Evolutionary conservation across 768 basidiomycete genomes (phyloP).

Genomic region (Mycena venus): DNA sequence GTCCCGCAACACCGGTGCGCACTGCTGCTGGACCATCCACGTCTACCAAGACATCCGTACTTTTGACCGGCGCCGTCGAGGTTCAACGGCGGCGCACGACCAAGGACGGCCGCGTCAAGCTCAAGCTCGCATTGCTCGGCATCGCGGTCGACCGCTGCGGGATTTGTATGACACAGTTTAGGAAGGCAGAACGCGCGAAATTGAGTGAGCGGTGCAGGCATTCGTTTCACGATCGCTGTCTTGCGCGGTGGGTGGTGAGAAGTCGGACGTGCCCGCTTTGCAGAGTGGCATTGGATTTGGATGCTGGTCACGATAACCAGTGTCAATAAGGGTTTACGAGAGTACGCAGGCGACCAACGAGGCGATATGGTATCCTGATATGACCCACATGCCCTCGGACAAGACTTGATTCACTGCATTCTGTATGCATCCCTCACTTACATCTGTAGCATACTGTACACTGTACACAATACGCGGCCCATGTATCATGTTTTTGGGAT

Average conservation of each 20-base stretch:
- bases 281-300: slow-evolving; percentile 23
- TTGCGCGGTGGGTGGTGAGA: slow-evolving; percentile 35
- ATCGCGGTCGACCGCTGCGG: slow-evolving; percentile 77
- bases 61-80: slow-evolving; percentile 57
- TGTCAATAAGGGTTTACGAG: too few species aligned
- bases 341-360: too few species aligned
- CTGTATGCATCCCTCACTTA: not conserved
- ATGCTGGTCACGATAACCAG: not conserved
- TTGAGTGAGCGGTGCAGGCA: slow-evolving; percentile 73
- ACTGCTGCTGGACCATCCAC: not conserved
- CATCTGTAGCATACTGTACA: slow-evolving; percentile 26
- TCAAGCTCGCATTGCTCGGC: slow-evolving; percentile 77
- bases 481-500: not conserved
- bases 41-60: slow-evolving; percentile 29
- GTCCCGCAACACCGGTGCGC: slow-evolving; percentile 56
- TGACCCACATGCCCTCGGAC: not conserved
- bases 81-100: slow-evolving; percentile 71
- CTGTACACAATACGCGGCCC: not conserved
- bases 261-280: slow-evolving; percentile 38
- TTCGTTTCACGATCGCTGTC: slow-evolving; percentile 48
- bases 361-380: too few species aligned
- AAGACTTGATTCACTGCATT: not conserved
- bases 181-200: slow-evolving; percentile 66
- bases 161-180: slow-evolving; percentile 82
- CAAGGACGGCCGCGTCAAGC: slow-evolving; percentile 76